These are phyloP conservation scores for Exophiala aquamarina DNA, from an alignment of 2,329 filamentous ascomycete species.

Conservation along the genomic window DNA sequence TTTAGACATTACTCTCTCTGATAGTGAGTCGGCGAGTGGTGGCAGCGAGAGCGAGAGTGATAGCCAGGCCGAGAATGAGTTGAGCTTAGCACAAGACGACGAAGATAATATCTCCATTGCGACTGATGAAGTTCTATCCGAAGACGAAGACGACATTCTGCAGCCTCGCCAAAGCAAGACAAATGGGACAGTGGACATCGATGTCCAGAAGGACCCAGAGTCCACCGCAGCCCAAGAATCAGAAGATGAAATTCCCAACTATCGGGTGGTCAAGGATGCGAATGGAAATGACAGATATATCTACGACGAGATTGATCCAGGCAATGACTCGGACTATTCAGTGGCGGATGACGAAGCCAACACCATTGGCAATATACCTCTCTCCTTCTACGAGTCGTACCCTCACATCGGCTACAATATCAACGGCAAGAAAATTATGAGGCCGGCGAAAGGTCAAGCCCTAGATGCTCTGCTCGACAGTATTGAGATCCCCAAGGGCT, in stretches of 20 bases:
- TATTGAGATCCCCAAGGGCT: slow-evolving; percentile 95
- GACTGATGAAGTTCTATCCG: slow-evolving; percentile 13
- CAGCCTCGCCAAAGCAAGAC: neutral
- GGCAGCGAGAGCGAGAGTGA: slow-evolving; percentile 35
- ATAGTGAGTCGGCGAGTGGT: slow-evolving; percentile 41
- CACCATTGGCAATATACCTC: slow-evolving; percentile 91
- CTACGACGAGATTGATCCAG: slow-evolving; percentile 89
- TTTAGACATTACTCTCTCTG: slow-evolving; percentile 44
- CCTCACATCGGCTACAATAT: slow-evolving; percentile 99
- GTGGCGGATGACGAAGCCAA: slow-evolving; percentile 78
- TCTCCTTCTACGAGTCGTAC: slow-evolving; percentile 95
- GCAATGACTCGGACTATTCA: slow-evolving; percentile 94
- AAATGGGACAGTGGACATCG: neutral
- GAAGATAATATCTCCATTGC: slow-evolving; percentile 36
- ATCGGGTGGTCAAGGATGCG: slow-evolving; percentile 71
- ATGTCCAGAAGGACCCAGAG: neutral
- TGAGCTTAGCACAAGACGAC: too few species aligned
- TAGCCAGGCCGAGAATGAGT: slow-evolving; percentile 10
- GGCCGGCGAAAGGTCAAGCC: slow-evolving; percentile 89
- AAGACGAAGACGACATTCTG: slow-evolving; percentile 34
- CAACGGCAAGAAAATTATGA: slow-evolving; percentile 97
- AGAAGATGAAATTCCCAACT: slow-evolving; percentile 51
- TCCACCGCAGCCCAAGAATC: slow-evolving; percentile 22
- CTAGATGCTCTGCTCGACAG: slow-evolving; percentile 91
- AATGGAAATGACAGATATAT: slow-evolving; percentile 89